Base-by-base conservation (phyloP, 495 filamentous ascomycete genomes). In the Beverwykella pulmonaria region DNA sequence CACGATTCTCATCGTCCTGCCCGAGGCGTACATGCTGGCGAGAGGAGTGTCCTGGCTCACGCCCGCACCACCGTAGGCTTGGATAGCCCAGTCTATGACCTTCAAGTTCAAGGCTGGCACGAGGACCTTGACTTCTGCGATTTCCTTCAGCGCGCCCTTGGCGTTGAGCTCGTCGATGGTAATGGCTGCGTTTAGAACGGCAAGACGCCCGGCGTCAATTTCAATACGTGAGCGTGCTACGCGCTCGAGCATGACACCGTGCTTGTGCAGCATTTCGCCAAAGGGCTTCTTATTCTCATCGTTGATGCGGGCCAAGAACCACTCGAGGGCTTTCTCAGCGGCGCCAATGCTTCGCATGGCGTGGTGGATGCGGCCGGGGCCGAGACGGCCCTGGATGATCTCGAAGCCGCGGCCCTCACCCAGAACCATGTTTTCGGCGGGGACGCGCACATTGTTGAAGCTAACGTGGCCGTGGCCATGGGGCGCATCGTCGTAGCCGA, bases 311-410 rank as follows among this genome's bases (percentile, higher is more conserved):
- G 75, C 75, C 39, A 79, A 63, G 65, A 79, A 74, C 67, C 68
- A 77, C 56, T 79, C 77, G 39, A 79, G 71, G n/a, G 77, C 77
- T 61, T 76, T 78, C 65, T 79, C 77, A 22, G 77, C 77, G 20
- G 73, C 66, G 55, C 78, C 78, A 47, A 79, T 75, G 29, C 69
- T 72, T 6, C 78, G 64, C 78, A 79, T 79, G 20, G 78, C 78
- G 70, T 79, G 78, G 61, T 79, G 78, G 67, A 79, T 79, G 20
- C 78, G 74, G 29, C 78, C 78, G 7, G 78, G 78, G 15, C 78
- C 78, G 36, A 79, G 76, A 67, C 78, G 76, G 15, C 78, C 78
- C 59, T 79, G 78, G 67, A 79, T 79, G 68, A 79, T 77, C 48
- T 79, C 78, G 67, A 79, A 79, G 47, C 78, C 78, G 44, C 75